Evolutionary conservation across 441 rosid genomes (phyloP).

Genomic region (Adansonia gregorii): DNA sequence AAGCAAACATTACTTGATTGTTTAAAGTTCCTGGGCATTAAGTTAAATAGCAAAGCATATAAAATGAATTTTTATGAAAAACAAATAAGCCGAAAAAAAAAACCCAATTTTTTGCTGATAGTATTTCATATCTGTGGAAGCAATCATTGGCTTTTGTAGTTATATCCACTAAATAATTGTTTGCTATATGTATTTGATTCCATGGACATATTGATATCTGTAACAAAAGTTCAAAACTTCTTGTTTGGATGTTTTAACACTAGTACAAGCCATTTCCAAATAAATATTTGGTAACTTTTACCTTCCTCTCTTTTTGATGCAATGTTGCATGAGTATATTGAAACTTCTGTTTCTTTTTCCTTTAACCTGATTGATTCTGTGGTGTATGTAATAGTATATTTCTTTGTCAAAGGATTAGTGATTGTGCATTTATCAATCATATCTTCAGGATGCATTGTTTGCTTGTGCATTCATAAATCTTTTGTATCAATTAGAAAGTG

Average conservation of each 20-base stretch:
- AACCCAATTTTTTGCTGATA: neutral
- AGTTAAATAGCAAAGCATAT: slow-evolving; percentile 11
- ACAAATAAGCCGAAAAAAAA: too few relatives aligned
- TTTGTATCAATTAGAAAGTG: neutral
- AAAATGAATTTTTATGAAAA: neutral
- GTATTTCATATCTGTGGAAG: too few relatives aligned
- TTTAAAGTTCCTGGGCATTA: neutral
- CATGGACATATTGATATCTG: neutral
- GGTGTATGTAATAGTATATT: neutral
- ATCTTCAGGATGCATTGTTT: slow-evolving; percentile 3
- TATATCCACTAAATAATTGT: too few relatives aligned
- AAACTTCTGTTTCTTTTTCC: neutral
- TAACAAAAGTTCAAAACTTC: neutral
- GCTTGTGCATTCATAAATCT: neutral
- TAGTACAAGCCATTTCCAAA: neutral
- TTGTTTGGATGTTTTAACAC: neutral
- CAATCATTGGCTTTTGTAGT: too few relatives aligned
- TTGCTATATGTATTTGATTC: too few relatives aligned
- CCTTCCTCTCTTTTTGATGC: neutral
- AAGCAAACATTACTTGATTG: neutral
- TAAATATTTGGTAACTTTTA: neutral
- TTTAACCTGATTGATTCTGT: neutral
- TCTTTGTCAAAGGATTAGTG: neutral
- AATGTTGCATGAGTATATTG: neutral
- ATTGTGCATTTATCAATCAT: neutral